Evolutionary conservation across 345 rosid genomes (phyloP).

Genomic region (Luvunga scandens): DNA sequence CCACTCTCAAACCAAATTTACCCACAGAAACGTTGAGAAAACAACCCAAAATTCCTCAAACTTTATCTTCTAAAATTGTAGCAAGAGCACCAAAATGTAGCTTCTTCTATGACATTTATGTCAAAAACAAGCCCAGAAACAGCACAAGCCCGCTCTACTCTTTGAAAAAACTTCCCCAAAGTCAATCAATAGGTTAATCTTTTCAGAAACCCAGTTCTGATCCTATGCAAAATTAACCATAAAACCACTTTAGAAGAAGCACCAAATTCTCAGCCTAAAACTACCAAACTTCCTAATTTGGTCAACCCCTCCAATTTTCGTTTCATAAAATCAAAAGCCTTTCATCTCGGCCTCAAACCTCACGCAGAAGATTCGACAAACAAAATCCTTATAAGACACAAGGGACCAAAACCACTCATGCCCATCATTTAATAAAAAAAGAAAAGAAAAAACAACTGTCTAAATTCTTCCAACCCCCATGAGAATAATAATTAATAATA

Average conservation of each 20-base stretch:
- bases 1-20: slow-evolving; percentile 8
- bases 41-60: slow-evolving; percentile 8
- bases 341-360: slow-evolving; percentile 17
- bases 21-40: not conserved
- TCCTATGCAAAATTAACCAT: slow-evolving; percentile 3
- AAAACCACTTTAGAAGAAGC: slow-evolving; percentile 21
- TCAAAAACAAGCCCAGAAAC: slow-evolving; percentile 9
- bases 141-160: slow-evolving; percentile 30
- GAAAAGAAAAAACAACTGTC: slow-evolving; percentile 14
- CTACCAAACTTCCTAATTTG: slow-evolving; percentile 27
- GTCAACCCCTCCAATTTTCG: slow-evolving; percentile 35
- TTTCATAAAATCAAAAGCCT: slow-evolving; percentile 1
- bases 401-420: slow-evolving; percentile 31
- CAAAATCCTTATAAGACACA: slow-evolving; percentile 16
- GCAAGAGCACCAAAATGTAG: slow-evolving; percentile 25
- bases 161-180: slow-evolving; percentile 22
- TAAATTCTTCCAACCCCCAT: slow-evolving; percentile 22
- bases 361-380: slow-evolving; percentile 34
- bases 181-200: slow-evolving; percentile 2
- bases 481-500: not conserved
- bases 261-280: slow-evolving; percentile 15
- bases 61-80: not conserved
- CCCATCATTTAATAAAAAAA: slow-evolving; percentile 12
- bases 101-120: slow-evolving; percentile 9
- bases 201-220: slow-evolving; percentile 7